Percentiles rank a stretch among this genome's conserved stretches.
phyloP scores from a whole-genome alignment of 169 alveolate genomes.

The Eimeria necatrix region DNA sequence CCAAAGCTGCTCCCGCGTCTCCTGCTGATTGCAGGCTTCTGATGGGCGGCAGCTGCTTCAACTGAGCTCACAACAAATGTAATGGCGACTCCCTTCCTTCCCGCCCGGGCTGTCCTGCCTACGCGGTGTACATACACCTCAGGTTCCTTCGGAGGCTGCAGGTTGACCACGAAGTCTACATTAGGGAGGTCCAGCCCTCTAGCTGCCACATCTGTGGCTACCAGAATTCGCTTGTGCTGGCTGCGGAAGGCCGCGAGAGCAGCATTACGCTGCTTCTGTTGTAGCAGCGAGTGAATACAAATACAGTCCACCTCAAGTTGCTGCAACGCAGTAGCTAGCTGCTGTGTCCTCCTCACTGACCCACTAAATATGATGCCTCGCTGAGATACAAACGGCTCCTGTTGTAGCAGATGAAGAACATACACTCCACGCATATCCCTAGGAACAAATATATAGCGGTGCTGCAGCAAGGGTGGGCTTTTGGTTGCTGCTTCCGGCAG shows the following conservation, averaged over 20 bases:
- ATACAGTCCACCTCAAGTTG: slow-evolving; percentile 95
- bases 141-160: slow-evolving; percentile 95
- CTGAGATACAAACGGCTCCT: slow-evolving; percentile 88
- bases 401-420: slow-evolving; percentile 89
- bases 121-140: slow-evolving; percentile 97
- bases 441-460: slow-evolving; percentile 93
- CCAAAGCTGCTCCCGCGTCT: too few species aligned
- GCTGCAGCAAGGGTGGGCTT: slow-evolving; percentile 86
- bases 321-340: slow-evolving; percentile 93
- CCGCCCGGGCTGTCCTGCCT: slow-evolving; percentile 99
- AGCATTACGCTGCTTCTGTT: slow-evolving; percentile 95
- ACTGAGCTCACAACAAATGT: slow-evolving; percentile 74
- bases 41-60: too few species aligned
- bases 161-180: slow-evolving; percentile 96
- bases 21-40: too few species aligned
- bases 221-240: slow-evolving; percentile 91
- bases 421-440: slow-evolving; percentile 92
- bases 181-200: slow-evolving; percentile 99
- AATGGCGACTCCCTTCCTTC: slow-evolving; percentile 94
- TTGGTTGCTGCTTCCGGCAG: slow-evolving; percentile 27
- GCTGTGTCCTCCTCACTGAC: slow-evolving; percentile 93
- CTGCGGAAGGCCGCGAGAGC: slow-evolving; percentile 96
- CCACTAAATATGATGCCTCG: slow-evolving; percentile 95
- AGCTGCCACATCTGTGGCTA: slow-evolving; percentile 98
- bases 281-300: slow-evolving; percentile 97